phyloP scores from a whole-genome alignment of 495 filamentous ascomycete species.

The Jackrogersella multiformis region DNA sequence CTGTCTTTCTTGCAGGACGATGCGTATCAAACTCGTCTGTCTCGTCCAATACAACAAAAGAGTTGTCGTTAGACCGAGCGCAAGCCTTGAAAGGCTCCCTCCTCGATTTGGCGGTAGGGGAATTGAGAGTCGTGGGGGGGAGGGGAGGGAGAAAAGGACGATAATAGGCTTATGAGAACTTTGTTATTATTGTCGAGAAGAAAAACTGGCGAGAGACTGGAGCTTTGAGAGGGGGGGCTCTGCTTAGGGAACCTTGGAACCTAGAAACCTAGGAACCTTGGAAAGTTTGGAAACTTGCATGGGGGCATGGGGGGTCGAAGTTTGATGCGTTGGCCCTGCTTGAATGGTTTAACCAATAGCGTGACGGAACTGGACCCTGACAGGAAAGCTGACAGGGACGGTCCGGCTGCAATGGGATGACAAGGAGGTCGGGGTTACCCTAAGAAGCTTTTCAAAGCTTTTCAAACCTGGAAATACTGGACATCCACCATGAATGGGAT shows the following conservation, averaged over 20 bases:
- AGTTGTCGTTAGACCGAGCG: slow-evolving; percentile 26
- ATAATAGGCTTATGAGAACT: slow-evolving; percentile 49
- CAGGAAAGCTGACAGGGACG: slow-evolving; percentile 35
- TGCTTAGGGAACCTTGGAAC: slow-evolving; percentile 5
- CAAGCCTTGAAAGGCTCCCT: slow-evolving; percentile 38
- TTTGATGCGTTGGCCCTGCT: slow-evolving; percentile 50
- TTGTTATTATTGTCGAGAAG: slow-evolving; percentile 50
- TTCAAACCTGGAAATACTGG: too few relatives aligned
- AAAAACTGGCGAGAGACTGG: slow-evolving; percentile 49
- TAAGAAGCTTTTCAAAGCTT: slow-evolving; percentile 13
- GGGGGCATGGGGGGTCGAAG: slow-evolving; percentile 23
- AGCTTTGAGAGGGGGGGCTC: slow-evolving; percentile 32
- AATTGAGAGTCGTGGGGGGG: slow-evolving; percentile 25
- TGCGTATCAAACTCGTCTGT: slow-evolving; percentile 27
- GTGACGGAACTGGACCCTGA: slow-evolving; percentile 17
- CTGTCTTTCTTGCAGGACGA: slow-evolving; percentile 35
- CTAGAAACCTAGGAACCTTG: slow-evolving; percentile 6
- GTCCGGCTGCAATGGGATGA: slow-evolving; percentile 42
- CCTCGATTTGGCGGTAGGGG: slow-evolving; percentile 26
- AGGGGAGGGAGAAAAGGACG: slow-evolving; percentile 12
- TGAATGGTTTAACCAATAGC: slow-evolving; percentile 38
- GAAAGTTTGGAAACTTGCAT: slow-evolving; percentile 42
- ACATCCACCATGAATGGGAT: too few relatives aligned
- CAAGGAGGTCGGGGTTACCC: slow-evolving; percentile 37
- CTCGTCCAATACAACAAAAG: slow-evolving; percentile 33